Evolutionary conservation across 441 rosid species (phyloP).

Genomic region (Erodium trifolium): DNA sequence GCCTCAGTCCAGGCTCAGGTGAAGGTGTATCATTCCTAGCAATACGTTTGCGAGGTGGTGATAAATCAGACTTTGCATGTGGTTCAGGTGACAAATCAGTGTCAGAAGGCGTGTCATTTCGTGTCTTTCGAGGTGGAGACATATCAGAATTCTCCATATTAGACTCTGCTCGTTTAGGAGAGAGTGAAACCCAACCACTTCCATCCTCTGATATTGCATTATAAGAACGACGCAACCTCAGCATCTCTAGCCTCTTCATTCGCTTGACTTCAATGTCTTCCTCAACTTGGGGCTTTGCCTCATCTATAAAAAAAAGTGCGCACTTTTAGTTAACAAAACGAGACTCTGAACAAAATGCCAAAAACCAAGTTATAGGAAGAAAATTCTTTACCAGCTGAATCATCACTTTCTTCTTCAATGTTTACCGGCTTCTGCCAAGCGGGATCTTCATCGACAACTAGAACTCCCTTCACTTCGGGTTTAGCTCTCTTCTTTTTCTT

Average conservation of each 20-base stretch:
- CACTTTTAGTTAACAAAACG: conserved; percentile 3
- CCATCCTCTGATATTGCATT: conserved; percentile 85
- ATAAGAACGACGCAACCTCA: conserved; percentile 47
- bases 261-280: conserved; percentile 89
- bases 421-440: conserved; percentile 77
- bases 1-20: conserved; percentile 26
- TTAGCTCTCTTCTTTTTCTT: conserved; percentile 39
- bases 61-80: not conserved
- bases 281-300: conserved; percentile 60
- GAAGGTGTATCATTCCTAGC: conserved; percentile 22
- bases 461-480: conserved; percentile 39
- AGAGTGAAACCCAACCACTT: conserved; percentile 76
- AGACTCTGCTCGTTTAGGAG: conserved; percentile 23
- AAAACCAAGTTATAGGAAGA: not conserved
- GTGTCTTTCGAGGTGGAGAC: conserved; percentile 52
- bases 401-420: conserved; percentile 47
- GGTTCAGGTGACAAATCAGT: not conserved
- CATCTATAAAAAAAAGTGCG: conserved; percentile 25
- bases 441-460: conserved; percentile 81
- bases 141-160: conserved; percentile 32
- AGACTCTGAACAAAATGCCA: conserved; percentile 9
- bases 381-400: conserved; percentile 50
- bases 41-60: not conserved
- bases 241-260: conserved; percentile 66
- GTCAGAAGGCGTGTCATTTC: conserved; percentile 37